Base-by-base conservation (phyloP, 2,329 filamentous ascomycete species). In the Ophiocordyceps australis region DNA sequence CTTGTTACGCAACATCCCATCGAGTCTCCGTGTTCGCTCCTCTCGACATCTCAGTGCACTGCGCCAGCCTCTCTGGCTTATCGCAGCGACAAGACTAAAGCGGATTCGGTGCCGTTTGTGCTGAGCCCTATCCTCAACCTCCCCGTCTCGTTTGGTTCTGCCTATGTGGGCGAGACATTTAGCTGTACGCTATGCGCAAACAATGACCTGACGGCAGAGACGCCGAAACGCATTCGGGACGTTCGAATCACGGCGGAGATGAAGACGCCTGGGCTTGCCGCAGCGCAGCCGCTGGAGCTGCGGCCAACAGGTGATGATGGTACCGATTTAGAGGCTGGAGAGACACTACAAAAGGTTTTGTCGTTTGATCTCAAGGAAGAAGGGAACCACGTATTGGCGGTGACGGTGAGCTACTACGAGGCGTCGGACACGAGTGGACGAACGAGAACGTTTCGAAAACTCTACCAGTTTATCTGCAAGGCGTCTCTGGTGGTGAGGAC, bases 381-480 rank as follows among this genome's bases (percentile, higher is more conserved):
- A 46, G 89, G 89, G 0, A 85, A 80, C 38, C 85, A 98, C 49
- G 81, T 94, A 9, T 62, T 98, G 7, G 82, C 81, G 6, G 85
- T 95, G 32, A 94, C 82, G 28, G 79, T 95, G 31, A 86, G 77
- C 36, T 95, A 95, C 52, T 91, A 83, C 28, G 86, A 95, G 51
- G 83, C 79, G 1, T 66, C 65, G n/a, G 58, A 77, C 38, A 71
- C 65, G 12, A 67, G 63, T 35, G 70, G 70, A 4, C 66, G 81
- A 25, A 75, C 79, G 20, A 62, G 89, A 31, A 92, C 82, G 8
- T 95, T 95, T 45, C 63, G 86, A 36, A 95, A 95, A 54, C 56
- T 98, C 32, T 98, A 95, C 49, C 89, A 95, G 49, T 98, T 98
- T 45, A 74, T 91, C 28, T 89, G 85, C 44, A 86, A 92, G 55